Conservation (phyloP, 345 rosid genomes). For the Dipteronia sinensis region DNA sequence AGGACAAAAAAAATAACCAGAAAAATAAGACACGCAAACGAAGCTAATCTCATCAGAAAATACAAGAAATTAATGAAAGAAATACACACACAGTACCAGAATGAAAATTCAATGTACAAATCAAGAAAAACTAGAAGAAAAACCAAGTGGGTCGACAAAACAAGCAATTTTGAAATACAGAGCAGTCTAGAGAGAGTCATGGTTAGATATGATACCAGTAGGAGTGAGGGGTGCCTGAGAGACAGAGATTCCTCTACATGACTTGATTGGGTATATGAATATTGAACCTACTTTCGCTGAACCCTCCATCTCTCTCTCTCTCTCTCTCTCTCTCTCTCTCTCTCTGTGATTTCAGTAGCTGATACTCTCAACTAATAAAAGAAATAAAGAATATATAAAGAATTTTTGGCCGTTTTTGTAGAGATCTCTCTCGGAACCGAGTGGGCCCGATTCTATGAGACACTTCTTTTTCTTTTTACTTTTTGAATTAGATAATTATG, state of each 20-base stretch:
- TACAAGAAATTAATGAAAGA: neutral
- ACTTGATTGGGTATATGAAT: slow-evolving; percentile 81
- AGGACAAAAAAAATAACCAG: neutral
- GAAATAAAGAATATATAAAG: too few relatives aligned
- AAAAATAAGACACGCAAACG: too few relatives aligned
- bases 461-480: too few relatives aligned
- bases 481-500: too few relatives aligned
- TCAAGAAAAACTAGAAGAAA: neutral
- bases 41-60: neutral
- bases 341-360: too few relatives aligned
- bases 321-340: neutral
- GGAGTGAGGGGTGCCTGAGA: slow-evolving; percentile 55
- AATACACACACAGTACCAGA: neutral
- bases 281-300: slow-evolving; percentile 49
- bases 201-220: neutral
- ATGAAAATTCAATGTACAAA: neutral
- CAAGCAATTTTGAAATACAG: slow-evolving; percentile 1
- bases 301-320: slow-evolving; percentile 18
- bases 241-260: slow-evolving; percentile 78
- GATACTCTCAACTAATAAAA: too few relatives aligned
- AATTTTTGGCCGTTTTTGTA: too few relatives aligned
- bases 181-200: neutral
- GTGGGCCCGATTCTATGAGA: too few relatives aligned
- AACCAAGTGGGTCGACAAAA: neutral
- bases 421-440: too few relatives aligned